Evolutionary conservation across 306 rosid genomes (phyloP), one percentile per base, ranked within the genome.

Genomic region (Betula pendula): DNA sequence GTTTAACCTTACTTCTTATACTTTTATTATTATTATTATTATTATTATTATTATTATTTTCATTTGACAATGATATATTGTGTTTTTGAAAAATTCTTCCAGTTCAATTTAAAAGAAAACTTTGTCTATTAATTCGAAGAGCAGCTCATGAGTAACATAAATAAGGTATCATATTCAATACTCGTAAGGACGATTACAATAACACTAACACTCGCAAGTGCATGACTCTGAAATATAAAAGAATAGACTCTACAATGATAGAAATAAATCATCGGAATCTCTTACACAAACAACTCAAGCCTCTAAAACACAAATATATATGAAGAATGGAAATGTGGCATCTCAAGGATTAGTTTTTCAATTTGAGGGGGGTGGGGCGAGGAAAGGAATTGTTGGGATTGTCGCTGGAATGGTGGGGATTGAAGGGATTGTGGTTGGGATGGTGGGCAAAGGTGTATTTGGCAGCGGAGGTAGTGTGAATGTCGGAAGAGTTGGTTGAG

Each of bases 391-490:
- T 35, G 56, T 40, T 53, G 78, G 85, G 42, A 81, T 44, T 43
- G 81, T 65, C 33, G 81, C 33, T 42, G 80, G 79, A 27, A 76
- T 1, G 60, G 70, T 40, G 17, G 83, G 71, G 60, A 80, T 8
- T 63, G 69, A 45, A 52, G 83, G 83, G 5, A 68, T 58, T 17
- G 56, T 71, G 40, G 42, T 38, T 38, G 85, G 81, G 14, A 75
- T 42, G 20, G 50, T 68, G 22, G 79, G 80, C 33, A 68, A 14
- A 1, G 78, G 71, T 44, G 44, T 74, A 27, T 24, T 78, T 31
- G 85, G 85, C 33, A 51, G n/a, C 0, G 83, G 51, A 0, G 86
- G 83, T 76, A 82, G 68, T 4, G 85, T 48, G 67, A 50, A n/a
- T 55, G 67, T 35, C 24, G 77, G 81, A 12, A 72, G 71, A 3